Percentiles rank a stretch among this genome's conserved stretches.
Evolutionary conservation across 192 early-diverging fungal species (phyloP).

Genomic region (Geosiphon pyriformis): DNA sequence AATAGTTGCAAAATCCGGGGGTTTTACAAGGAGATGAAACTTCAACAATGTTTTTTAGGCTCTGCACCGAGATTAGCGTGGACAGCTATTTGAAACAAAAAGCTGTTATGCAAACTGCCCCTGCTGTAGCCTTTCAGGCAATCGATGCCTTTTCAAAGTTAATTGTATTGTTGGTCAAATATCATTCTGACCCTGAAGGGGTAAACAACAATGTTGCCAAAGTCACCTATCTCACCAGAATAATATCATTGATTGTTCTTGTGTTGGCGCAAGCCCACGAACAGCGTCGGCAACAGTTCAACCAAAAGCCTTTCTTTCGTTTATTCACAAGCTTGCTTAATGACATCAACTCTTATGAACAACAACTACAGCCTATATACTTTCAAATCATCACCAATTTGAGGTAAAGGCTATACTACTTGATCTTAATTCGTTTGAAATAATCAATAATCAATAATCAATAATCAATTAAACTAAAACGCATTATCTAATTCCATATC

Average conservation of each 20-base stretch:
- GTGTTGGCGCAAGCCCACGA: conserved; percentile 83
- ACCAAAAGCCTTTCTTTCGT: conserved; percentile 87
- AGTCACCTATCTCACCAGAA: conserved; percentile 70
- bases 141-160: conserved; percentile 92
- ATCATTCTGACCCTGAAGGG: conserved; percentile 56
- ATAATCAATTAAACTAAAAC: neutral
- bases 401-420: conserved; percentile 40
- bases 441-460: neutral
- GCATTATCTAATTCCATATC: neutral
- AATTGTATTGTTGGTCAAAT: conserved; percentile 74
- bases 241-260: conserved; percentile 81
- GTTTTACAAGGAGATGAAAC: conserved; percentile 71
- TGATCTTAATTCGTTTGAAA: neutral
- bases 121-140: conserved; percentile 63
- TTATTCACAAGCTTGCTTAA: conserved; percentile 78
- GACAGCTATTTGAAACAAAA: conserved; percentile 68
- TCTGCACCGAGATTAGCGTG: conserved; percentile 80
- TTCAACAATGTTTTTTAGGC: conserved; percentile 84
- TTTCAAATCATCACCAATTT: conserved; percentile 66
- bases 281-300: conserved; percentile 69
- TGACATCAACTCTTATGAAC: conserved; percentile 67
- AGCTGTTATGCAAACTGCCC: conserved; percentile 37
- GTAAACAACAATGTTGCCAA: conserved; percentile 49
- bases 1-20: conserved; percentile 68
- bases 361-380: conserved; percentile 60